Percentiles rank a stretch among this genome's conserved stretches.
Evolutionary conservation across 2,329 filamentous ascomycete species (phyloP).

Genomic region (Trichoderma oligosporum): DNA sequence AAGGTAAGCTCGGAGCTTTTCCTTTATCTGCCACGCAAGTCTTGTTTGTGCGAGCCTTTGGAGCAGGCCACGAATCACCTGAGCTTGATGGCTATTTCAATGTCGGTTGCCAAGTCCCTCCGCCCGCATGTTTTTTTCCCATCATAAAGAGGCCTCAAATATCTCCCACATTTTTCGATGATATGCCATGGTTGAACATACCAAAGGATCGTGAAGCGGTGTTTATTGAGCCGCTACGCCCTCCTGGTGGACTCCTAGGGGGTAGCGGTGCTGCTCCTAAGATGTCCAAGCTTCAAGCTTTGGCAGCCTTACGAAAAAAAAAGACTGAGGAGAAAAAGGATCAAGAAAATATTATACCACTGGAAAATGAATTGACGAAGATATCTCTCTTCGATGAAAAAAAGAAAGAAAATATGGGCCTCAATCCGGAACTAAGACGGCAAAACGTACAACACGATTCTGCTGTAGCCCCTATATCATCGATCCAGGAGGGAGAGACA

Average conservation of each 20-base stretch:
- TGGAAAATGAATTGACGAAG: constrained; percentile 30
- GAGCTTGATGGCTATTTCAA: constrained; percentile 14
- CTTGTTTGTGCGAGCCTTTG: constrained; percentile 29
- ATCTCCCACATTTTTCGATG: constrained; percentile 63
- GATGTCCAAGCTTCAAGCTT: constrained; percentile 83
- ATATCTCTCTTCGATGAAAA: constrained; percentile 31
- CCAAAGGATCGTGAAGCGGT: constrained; percentile 62
- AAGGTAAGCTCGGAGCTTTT: constrained; percentile 40
- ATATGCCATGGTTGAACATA: constrained; percentile 80
- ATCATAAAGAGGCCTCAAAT: constrained; percentile 23
- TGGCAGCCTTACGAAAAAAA: constrained; percentile 82
- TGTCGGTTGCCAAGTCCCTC: constrained; percentile 1
- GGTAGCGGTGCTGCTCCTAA: constrained; percentile 66
- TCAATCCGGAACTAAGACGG: neutral
- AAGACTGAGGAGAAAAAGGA: constrained; percentile 64
- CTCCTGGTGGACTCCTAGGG: constrained; percentile 68
- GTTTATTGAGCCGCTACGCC: constrained; percentile 54
- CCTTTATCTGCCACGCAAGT: constrained; percentile 31
- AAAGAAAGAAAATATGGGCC: constrained; percentile 30
- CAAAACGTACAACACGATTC: neutral
- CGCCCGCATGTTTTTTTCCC: constrained; percentile 10
- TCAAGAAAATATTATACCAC: constrained; percentile 26
- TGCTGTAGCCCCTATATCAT: neutral
- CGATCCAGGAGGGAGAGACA: neutral
- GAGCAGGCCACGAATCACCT: constrained; percentile 32